Base-by-base conservation (phyloP, 179 eudicot genomes). In the Drosera spatulata region DNA sequence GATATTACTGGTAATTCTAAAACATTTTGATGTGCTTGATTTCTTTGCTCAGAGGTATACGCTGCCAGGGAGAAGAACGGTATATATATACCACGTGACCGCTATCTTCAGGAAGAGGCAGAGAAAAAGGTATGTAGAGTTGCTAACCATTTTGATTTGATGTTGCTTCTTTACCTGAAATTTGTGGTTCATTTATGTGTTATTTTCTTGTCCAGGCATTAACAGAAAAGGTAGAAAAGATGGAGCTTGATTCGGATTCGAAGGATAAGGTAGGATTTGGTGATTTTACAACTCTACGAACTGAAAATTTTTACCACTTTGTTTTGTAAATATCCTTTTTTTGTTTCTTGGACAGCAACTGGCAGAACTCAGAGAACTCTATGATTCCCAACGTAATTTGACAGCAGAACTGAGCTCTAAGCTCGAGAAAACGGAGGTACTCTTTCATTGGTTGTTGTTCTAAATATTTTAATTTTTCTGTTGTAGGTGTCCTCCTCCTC, bases 11-110 rank as follows among this genome's bases (percentile, higher is more conserved):
- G 61, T 13, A 7, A 10, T 44, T 22, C 22, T 10, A 10, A 11
- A 48, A 47, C 61, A 54, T 43, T 2, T 38, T 46, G 37, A 2
- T n/a, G n/a, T 40, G 14, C 14, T 47, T 22, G 15, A 33, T 13
- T 8, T 47, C 14, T 61, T 45, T 9, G 59, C 58, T 57, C 80
- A 94, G 97, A 94, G 95, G 94, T 94, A 13, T 83, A 80, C 75
- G 86, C 95, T 66, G 85, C 96, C 11, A 77, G 97, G 75, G 99
- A 94, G 75, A 90, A 87, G 75, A 90, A 90, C 70, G 97, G 99
- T 41, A 87, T 94, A 14, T 94, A 86, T 67, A 83, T 90, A 71
- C 96, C 97, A 66, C 81, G 80, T 69, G 96, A 87, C 44, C 85
- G 91, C 40, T 90, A 83, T 80, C 87, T 94, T 58, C 86, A 71